Evolutionary conservation across 768 basidiomycete species (phyloP), one percentile per base, ranked within the genome.

Genomic region (Pulveroboletus ravenelii): DNA sequence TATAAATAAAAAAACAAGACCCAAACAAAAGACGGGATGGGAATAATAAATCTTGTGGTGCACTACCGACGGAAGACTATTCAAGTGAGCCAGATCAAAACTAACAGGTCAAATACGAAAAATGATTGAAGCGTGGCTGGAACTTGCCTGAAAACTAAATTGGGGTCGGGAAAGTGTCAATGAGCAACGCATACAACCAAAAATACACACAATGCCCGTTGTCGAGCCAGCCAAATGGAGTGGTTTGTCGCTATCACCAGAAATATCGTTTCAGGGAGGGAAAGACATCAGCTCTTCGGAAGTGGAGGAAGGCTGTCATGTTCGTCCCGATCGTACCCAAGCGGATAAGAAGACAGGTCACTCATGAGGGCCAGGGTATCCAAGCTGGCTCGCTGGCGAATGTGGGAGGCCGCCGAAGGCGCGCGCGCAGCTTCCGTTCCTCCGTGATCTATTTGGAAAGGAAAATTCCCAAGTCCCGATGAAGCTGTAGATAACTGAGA

Each of bases 291-390:
- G 17, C 52, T 48, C 54, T 68, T 71, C 17, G 64, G 61, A 41
- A 58, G 54, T 18, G 55, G 37, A 23, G 62, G 57, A 47, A 60
- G 52, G 30, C 51, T 56, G 13, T 55, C 67, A 50, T 61, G 62
- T 45, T 68, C 63, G 32, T 66, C 68, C 45, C 64, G 59, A 61
- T 90, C 85, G 60, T 87, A 89, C 30, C 79, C 81, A 48, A 92
- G 76, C 14, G 89, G 88, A 61, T 89, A 91, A n/a, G 87, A 86
- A 38, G 87, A 82, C 48, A 93, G 68, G 66, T 90, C 90, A 59
- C 77, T 84, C 53, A 89, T 92, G 51, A 93, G 76, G 3, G 86
- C 89, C 31, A 93, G 74, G 0, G 90, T 92, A 60, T 93, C 90
- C 57, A 93, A 71, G 63, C 89, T 92, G 27, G 90, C 90, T 46